Evolutionary conservation across 2,329 filamentous ascomycete species (phyloP).

Genomic region (Arthroderma uncinatum): DNA sequence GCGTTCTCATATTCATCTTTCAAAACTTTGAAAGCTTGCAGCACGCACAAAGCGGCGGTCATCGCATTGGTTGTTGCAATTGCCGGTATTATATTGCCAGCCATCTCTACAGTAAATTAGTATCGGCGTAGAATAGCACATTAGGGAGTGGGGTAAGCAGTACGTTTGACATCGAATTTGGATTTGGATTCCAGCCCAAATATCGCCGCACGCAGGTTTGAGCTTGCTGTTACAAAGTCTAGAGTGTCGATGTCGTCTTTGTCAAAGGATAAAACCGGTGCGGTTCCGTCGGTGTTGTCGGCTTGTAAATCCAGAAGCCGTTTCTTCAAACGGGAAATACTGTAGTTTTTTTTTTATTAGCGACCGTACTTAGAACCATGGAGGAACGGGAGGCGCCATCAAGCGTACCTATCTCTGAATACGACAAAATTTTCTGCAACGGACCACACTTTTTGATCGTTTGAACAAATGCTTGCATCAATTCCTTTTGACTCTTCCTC

Average conservation of each 20-base stretch:
- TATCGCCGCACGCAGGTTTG: slow-evolving; percentile 78
- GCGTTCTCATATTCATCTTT: slow-evolving; percentile 57
- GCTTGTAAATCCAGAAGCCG: slow-evolving; percentile 57
- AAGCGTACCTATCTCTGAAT: slow-evolving; percentile 58
- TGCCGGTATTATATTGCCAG: slow-evolving; percentile 95
- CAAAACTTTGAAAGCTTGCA: slow-evolving; percentile 86
- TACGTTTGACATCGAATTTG: slow-evolving; percentile 84
- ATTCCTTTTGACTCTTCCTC: slow-evolving; percentile 19
- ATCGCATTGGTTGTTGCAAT: slow-evolving; percentile 98
- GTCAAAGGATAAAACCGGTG: slow-evolving; percentile 71
- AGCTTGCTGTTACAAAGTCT: slow-evolving; percentile 83
- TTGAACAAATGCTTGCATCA: slow-evolving; percentile 45
- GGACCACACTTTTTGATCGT: slow-evolving; percentile 72
- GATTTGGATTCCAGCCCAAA: slow-evolving; percentile 83
- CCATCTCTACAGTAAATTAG: slow-evolving; percentile 58
- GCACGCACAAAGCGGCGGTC: slow-evolving; percentile 79
- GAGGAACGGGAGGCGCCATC: background rate
- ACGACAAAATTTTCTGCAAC: slow-evolving; percentile 72
- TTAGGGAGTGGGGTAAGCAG: slow-evolving; percentile 16
- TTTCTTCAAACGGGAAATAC: slow-evolving; percentile 63
- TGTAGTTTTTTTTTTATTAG: slow-evolving; percentile 22
- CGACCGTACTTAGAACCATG: background rate
- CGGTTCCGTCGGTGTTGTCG: slow-evolving; percentile 30
- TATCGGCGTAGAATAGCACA: slow-evolving; percentile 1
- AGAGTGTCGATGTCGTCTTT: slow-evolving; percentile 94